phyloP scores from a whole-genome alignment of 768 basidiomycete species.

The Gyrodon lividus region DNA sequence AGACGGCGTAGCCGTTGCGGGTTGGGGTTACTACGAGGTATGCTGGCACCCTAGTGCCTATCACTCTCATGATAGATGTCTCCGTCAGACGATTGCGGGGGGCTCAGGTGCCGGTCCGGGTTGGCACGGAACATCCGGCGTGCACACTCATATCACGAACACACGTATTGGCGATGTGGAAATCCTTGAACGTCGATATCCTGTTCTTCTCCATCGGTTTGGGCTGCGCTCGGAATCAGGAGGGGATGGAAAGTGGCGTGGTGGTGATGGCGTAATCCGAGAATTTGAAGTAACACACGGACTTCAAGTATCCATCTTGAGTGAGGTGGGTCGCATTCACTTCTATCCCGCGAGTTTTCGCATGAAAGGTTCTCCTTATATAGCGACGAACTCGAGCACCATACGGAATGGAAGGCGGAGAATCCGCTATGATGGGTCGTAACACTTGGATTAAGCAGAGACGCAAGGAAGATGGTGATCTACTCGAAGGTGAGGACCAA shows the following conservation, averaged over 20 bases:
- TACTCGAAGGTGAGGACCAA: slow-evolving; percentile 37
- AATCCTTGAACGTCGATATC: slow-evolving; percentile 90
- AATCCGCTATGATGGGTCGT: slow-evolving; percentile 63
- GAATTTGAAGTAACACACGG: slow-evolving; percentile 81
- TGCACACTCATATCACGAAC: slow-evolving; percentile 93
- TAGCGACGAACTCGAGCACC: slow-evolving; percentile 84
- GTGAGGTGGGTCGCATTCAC: slow-evolving; percentile 55
- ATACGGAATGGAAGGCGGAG: slow-evolving; percentile 84
- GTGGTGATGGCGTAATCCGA: slow-evolving; percentile 83
- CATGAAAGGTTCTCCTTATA: not conserved
- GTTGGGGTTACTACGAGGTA: slow-evolving; percentile 91
- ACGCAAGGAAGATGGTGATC: slow-evolving; percentile 66
- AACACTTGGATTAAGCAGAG: slow-evolving; percentile 87
- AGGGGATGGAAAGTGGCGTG: slow-evolving; percentile 69
- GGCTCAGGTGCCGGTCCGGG: slow-evolving; percentile 87
- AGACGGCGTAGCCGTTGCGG: slow-evolving; percentile 69
- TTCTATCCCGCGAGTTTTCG: not conserved
- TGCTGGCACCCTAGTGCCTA: not conserved
- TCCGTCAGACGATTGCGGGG: slow-evolving; percentile 80
- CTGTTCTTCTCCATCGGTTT: slow-evolving; percentile 85
- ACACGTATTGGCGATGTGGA: slow-evolving; percentile 93
- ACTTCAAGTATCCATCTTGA: slow-evolving; percentile 85
- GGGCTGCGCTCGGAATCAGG: slow-evolving; percentile 68
- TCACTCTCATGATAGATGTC: slow-evolving; percentile 7
- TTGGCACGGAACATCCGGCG: slow-evolving; percentile 92